These are phyloP conservation scores for Salix udensis DNA, from an alignment of 345 rosid species.

Conservation along the genomic window DNA sequence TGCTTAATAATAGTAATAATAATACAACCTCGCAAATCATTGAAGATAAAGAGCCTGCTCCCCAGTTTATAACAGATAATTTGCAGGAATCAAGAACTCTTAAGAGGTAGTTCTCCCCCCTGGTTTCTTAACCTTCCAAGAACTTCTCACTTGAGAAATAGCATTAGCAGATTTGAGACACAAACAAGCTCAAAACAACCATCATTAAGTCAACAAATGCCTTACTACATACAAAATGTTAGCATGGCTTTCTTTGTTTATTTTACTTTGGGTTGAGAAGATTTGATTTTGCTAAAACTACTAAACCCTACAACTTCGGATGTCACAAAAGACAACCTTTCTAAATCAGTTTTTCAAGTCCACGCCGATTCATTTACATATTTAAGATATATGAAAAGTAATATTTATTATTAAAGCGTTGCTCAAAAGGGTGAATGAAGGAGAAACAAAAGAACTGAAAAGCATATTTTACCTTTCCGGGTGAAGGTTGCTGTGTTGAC, in stretches of 20 bases:
- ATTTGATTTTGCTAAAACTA: not conserved
- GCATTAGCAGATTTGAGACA: not conserved
- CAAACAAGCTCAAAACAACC: not conserved
- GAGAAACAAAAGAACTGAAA: not conserved
- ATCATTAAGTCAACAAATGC: not conserved
- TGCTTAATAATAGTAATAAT: too few species aligned
- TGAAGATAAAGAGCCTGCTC: too few species aligned
- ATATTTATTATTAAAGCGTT: too few species aligned
- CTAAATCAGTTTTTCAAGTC: not conserved
- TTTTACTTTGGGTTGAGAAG: not conserved
- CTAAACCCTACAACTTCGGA: not conserved
- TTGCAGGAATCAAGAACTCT: not conserved
- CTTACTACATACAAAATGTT: not conserved
- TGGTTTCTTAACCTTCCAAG: too few species aligned
- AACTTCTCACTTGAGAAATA: not conserved
- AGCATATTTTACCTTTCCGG: conserved; percentile 51
- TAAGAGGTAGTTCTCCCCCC: too few species aligned
- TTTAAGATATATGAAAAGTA: not conserved
- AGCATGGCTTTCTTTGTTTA: not conserved
- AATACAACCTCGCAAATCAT: too few species aligned
- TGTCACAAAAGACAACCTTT: not conserved
- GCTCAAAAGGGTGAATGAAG: not conserved
- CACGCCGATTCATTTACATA: not conserved
- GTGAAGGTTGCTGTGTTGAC: conserved; percentile 88
- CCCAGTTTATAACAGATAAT: too few species aligned